These are phyloP conservation scores for Castanospermum australe DNA, from an alignment of 306 rosid species.

Conservation along the genomic window DNA sequence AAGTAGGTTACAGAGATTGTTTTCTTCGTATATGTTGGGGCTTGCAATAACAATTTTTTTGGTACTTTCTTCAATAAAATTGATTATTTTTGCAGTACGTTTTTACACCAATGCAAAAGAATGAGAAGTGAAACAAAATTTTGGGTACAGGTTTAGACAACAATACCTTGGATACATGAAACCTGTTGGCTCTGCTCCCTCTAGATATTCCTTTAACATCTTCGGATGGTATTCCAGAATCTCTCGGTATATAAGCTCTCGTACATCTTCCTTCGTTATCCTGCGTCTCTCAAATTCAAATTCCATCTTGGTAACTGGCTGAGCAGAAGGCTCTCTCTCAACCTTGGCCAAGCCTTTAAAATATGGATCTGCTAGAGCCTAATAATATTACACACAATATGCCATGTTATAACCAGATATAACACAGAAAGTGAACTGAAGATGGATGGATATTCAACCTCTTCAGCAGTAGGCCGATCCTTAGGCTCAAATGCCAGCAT, in stretches of 20 bases:
- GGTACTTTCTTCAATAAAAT: background rate
- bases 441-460: conserved; percentile 50
- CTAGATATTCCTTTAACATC: conserved; percentile 92
- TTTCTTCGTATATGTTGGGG: background rate
- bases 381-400: conserved; percentile 29
- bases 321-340: conserved; percentile 97
- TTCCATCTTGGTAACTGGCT: conserved; percentile 98
- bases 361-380: conserved; percentile 99
- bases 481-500: conserved; percentile 97
- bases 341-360: conserved; percentile 99
- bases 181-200: conserved; percentile 93
- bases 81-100: background rate
- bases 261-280: conserved; percentile 97
- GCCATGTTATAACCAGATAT: conserved; percentile 13
- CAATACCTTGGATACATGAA: conserved; percentile 98
- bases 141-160: background rate
- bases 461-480: conserved; percentile 99
- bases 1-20: background rate
- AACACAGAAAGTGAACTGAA: conserved; percentile 6
- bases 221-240: conserved; percentile 93
- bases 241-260: conserved; percentile 95
- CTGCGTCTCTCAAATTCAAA: conserved; percentile 98
- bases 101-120: background rate
- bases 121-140: conserved; percentile 12
- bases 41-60: background rate